These are phyloP conservation scores for Cercospora sojina DNA, from an alignment of 2,329 filamentous ascomycete genomes.

Conservation along the genomic window DNA sequence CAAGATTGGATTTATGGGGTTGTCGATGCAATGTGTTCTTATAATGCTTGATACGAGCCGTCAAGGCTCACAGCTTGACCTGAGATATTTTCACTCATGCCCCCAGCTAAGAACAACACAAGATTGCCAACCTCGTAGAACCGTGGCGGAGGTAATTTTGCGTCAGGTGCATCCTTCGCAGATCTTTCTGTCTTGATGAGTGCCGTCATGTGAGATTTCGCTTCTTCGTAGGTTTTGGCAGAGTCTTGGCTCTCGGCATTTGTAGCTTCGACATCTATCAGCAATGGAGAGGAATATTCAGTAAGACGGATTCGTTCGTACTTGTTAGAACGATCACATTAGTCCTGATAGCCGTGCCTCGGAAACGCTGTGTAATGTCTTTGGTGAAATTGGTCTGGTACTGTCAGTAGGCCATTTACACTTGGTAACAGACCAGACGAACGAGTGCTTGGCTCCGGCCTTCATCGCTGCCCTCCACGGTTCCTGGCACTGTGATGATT, in stretches of 20 bases:
- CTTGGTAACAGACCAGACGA: background rate
- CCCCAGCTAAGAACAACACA: constrained; percentile 23
- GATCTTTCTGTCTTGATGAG: constrained; percentile 23
- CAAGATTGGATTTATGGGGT: too few species aligned
- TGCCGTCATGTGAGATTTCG: constrained; percentile 24
- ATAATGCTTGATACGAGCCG: constrained; percentile 20
- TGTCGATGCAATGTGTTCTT: background rate
- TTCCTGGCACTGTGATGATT: constrained; percentile 17
- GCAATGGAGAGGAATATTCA: background rate
- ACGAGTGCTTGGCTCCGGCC: background rate
- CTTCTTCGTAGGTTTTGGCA: constrained; percentile 18
- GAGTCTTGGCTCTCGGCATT: background rate
- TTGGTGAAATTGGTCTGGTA: constrained; percentile 12
- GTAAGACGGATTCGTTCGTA: background rate
- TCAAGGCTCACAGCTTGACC: constrained; percentile 14
- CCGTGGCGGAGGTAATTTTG: constrained; percentile 12
- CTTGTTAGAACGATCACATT: constrained; percentile 16
- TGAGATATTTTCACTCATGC: constrained; percentile 23
- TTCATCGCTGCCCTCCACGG: constrained; percentile 3
- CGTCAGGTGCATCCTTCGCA: constrained; percentile 9
- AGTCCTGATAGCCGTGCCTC: constrained; percentile 8
- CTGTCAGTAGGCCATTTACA: background rate
- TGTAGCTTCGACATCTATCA: background rate
- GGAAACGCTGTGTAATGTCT: background rate
- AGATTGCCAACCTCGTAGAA: constrained; percentile 25